These are phyloP conservation scores for Dactylellina haptotyla DNA, from an alignment of 2,329 filamentous ascomycete genomes.

Conservation along the genomic window DNA sequence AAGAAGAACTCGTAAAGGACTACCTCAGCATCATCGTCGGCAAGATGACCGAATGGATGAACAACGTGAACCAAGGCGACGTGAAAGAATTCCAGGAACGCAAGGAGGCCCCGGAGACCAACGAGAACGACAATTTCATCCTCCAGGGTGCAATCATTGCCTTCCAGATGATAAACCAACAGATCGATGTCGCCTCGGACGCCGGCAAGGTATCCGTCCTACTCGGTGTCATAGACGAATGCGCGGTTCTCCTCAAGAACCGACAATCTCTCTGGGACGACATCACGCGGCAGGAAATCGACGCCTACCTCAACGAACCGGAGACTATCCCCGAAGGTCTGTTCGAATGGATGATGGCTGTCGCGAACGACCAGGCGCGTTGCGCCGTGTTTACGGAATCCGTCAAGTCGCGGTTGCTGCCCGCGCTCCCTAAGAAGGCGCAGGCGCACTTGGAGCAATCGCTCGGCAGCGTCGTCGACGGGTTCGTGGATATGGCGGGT, in stretches of 20 bases:
- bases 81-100: constrained; percentile 81
- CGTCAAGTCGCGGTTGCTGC: constrained; percentile 74
- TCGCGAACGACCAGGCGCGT: constrained; percentile 97
- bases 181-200: constrained; percentile 83
- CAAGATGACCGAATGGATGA: constrained; percentile 97
- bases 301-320: constrained; percentile 71
- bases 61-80: constrained; percentile 86
- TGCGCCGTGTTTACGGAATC: constrained; percentile 94
- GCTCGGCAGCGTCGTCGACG: constrained; percentile 80
- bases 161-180: constrained; percentile 97
- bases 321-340: constrained; percentile 57
- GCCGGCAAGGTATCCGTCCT: constrained; percentile 89
- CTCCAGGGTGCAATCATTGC: constrained; percentile 64
- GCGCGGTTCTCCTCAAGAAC: constrained; percentile 85
- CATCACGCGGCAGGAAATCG: constrained; percentile 85
- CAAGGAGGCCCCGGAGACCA: constrained; percentile 60
- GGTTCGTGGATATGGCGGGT: constrained; percentile 93
- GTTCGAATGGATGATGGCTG: constrained; percentile 90
- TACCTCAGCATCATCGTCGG: constrained; percentile 96
- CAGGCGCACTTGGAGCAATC: constrained; percentile 81
- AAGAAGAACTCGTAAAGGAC: constrained; percentile 88
- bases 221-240: constrained; percentile 94
- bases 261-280: constrained; percentile 87
- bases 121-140: constrained; percentile 57
- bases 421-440: constrained; percentile 83